Evolutionary conservation across 2,329 filamentous ascomycete species (phyloP), one percentile per base, ranked within the genome.

Genomic region (Fusarium longipes): DNA sequence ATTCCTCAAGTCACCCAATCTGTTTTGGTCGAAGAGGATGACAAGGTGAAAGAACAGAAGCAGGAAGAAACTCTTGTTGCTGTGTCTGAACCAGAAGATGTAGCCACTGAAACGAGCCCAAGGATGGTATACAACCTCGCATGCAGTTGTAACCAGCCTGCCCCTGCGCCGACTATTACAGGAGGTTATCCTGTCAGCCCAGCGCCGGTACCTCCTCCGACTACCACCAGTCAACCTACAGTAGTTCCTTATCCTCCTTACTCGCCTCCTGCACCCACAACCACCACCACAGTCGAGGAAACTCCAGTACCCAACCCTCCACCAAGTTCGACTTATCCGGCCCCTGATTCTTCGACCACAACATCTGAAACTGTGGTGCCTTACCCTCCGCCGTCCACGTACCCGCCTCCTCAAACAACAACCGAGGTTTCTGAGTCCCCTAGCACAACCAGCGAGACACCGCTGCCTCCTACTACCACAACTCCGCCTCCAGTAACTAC

Each of bases 101-200:
- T 18, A 18, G 42, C 38, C 20, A 29, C 58, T 14, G 44, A 44
- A 22, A 36, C 43, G 11, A 55, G 48, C 33, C 38, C 55, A 5
- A 62, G 45, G 22, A 48, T 65, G 35, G 30, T 52, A 18, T 68
- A 30, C 27, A 20, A 68, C 24, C 20, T 48, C 17, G n/a, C 33
- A 24, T 68, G 65, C 24, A 50, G 55, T 15, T 68, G 65, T 25
- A 32, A 25, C 29, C 20, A 32, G 14, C 65, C 64, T 15, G 39
- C 43, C 22, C 45, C 44, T 14, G 17, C 33, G 11, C 27, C 39
- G 5, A 15, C 30, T n/a, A 27, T 54, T 9, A 61, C 56, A 3
- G 38, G 24, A 30, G 35, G 45, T 3, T 48, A 48, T 36, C 2
- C 44, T 25, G 44, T 15, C 22, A 17, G 18, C 11, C 44, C 44